phyloP scores from a whole-genome alignment of 768 basidiomycete genomes.

The Termitomyces sp. region DNA sequence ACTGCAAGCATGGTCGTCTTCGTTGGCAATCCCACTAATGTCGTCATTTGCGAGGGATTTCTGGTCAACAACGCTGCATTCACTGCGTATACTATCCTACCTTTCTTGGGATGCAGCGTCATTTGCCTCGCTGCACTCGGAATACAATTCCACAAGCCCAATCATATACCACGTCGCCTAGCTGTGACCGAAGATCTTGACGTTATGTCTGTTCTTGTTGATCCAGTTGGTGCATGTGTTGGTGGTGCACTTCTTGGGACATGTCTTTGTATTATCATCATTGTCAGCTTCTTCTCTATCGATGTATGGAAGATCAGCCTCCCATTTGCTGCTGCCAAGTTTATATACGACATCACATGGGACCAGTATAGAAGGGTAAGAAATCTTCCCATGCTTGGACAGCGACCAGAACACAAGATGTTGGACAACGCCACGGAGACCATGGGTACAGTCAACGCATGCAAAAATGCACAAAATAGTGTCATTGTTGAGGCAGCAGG shows the following conservation, averaged over 20 bases:
- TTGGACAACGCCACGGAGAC: neutral
- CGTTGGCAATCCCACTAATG: slow-evolving; percentile 91
- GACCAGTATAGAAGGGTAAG: slow-evolving; percentile 43
- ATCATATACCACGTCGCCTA: slow-evolving; percentile 48
- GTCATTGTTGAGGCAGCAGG: slow-evolving; percentile 5
- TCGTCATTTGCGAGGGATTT: slow-evolving; percentile 88
- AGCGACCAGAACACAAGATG: slow-evolving; percentile 14
- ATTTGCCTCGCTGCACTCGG: slow-evolving; percentile 56
- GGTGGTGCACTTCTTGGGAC: slow-evolving; percentile 61
- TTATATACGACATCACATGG: slow-evolving; percentile 60
- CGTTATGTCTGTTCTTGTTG: slow-evolving; percentile 60
- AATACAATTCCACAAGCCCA: slow-evolving; percentile 52
- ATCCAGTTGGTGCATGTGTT: slow-evolving; percentile 69
- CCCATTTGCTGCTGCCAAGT: slow-evolving; percentile 72
- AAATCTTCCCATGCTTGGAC: slow-evolving; percentile 18
- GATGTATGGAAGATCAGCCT: slow-evolving; percentile 84
- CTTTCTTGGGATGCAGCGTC: slow-evolving; percentile 65
- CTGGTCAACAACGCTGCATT: slow-evolving; percentile 70
- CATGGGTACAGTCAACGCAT: neutral
- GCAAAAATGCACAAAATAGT: neutral
- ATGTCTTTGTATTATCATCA: slow-evolving; percentile 71
- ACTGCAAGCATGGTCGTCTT: slow-evolving; percentile 73
- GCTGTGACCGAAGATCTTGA: slow-evolving; percentile 30
- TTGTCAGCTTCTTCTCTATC: slow-evolving; percentile 68
- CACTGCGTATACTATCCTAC: slow-evolving; percentile 79